Evolutionary conservation across 371 early-diverging fungal genomes (phyloP), one percentile per base, ranked within the genome.

Genomic region (Basidiobolus heterosporus): DNA sequence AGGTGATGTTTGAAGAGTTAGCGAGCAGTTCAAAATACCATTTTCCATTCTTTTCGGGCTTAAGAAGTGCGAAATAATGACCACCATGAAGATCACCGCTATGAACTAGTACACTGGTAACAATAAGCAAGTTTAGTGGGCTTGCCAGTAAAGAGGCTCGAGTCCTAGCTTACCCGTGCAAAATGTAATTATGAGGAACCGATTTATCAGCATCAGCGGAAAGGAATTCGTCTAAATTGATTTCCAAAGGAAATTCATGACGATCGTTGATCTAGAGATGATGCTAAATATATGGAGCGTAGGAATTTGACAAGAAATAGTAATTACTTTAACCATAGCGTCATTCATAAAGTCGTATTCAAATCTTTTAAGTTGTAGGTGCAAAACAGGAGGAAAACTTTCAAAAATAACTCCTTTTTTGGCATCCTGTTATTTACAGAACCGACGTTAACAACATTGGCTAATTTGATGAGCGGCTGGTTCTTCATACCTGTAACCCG

Each of bases 361-460:
- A 58, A 98, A 98, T 14, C 99, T 74, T 60, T 97, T 97, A 49
- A 99, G 65, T 59, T 98, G 97, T 47, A 99, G 64, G 59, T 98
- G 98, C 37, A 99, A 69, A 2, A 98, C 91, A 1, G 91, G 92
- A 9, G 99, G 99, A 54, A 98, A 88, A 20, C 70, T 69, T 51
- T 82, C 80, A 60, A 98, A 97, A 17, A 88, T 82, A 20, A 96
- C 93, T 36, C 94, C 93, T 58, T 97, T 98, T 46, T 81, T 80
- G 20, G 99, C 98, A 57, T 88, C 88, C 72, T 65, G 51, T 8
- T 18, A 23, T 41, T 15, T 20, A 41, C 3, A 35, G 13, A 7
- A 44, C 1, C n/a, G 36, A 22, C 21, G 14, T 38, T 13, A 41
- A 38, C 13, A 20, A 2, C 9, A 19, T 3, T 5, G 13, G 9